Evolutionary conservation across 2,329 filamentous ascomycete species (phyloP).

Genomic region (Orbilia brochopaga): DNA sequence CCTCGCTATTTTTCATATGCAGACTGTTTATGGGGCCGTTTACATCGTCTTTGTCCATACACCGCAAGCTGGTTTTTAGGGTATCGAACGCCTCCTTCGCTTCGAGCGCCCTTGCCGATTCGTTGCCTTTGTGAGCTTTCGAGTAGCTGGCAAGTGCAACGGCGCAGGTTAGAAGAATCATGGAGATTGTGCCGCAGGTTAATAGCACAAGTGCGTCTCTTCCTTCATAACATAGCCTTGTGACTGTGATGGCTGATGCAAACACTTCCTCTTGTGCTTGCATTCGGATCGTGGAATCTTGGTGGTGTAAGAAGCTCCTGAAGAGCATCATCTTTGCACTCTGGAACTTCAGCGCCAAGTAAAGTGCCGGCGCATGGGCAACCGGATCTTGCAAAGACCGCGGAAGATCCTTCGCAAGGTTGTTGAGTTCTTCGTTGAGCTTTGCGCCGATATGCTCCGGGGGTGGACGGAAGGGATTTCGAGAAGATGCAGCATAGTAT

Average conservation of each 20-base stretch:
- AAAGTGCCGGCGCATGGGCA: conserved; percentile 25
- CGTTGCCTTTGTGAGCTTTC: conserved; percentile 44
- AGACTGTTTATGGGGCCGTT: conserved; percentile 37
- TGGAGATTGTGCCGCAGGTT: conserved; percentile 46
- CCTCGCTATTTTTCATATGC: conserved; percentile 49
- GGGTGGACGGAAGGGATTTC: conserved; percentile 45
- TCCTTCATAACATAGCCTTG: conserved; percentile 39
- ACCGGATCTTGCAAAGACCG: conserved; percentile 30
- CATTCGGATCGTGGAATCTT: conserved; percentile 31
- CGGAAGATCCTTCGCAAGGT: conserved; percentile 38
- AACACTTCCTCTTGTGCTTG: conserved; percentile 49
- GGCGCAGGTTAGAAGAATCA: conserved; percentile 48
- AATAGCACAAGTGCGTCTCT: conserved; percentile 24
- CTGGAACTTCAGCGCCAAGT: conserved; percentile 44
- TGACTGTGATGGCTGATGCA: conserved; percentile 37
- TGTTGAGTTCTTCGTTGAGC: conserved; percentile 46
- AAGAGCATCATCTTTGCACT: conserved; percentile 49
- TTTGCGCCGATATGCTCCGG: conserved; percentile 40
- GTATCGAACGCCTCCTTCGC: conserved; percentile 45
- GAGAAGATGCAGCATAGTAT: conserved; percentile 28
- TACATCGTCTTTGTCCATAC: conserved; percentile 28
- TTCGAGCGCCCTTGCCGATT: conserved; percentile 33
- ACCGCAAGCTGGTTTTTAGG: conserved; percentile 31
- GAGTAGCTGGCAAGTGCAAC: conserved; percentile 47
- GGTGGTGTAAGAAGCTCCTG: conserved; percentile 48